These are phyloP conservation scores for Annona squamosa DNA, from an alignment of 164 flowering plant species.

Conservation along the genomic window DNA sequence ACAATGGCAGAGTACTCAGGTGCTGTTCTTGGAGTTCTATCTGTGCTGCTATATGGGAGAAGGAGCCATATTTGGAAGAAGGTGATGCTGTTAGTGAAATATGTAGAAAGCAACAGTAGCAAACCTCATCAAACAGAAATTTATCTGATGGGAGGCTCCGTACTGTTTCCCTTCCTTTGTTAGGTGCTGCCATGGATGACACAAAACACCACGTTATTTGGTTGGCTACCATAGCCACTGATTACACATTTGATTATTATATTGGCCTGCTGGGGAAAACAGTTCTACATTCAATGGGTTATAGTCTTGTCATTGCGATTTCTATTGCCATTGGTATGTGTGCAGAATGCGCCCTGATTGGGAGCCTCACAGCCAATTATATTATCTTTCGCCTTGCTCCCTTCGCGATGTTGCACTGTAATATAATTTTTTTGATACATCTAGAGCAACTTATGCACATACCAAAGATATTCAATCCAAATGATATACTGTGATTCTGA, in stretches of 20 bases:
- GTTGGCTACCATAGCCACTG: neutral
- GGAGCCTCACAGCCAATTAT: neutral
- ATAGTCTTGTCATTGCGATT: neutral
- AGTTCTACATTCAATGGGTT: neutral
- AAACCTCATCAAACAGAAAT: neutral
- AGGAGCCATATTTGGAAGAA: conserved; percentile 74
- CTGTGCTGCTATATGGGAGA: conserved; percentile 75
- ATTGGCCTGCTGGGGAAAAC: neutral
- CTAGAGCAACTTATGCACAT: neutral
- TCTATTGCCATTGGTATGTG: neutral
- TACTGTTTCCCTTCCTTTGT: neutral
- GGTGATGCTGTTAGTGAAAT: conserved; percentile 28
- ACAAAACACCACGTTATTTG: neutral
- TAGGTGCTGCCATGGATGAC: neutral
- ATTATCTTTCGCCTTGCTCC: neutral
- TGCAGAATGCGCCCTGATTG: neutral
- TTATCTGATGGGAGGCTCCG: too few species aligned
- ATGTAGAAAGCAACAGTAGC: neutral
- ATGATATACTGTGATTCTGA: neutral
- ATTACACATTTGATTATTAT: neutral
- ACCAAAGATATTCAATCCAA: neutral
- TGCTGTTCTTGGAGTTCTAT: conserved; percentile 94
- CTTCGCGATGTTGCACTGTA: neutral
- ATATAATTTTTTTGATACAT: neutral
- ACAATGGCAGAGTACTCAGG: conserved; percentile 93